phyloP scores from a whole-genome alignment of 352 stramenopile species.

The Pythium sukuiense region DNA sequence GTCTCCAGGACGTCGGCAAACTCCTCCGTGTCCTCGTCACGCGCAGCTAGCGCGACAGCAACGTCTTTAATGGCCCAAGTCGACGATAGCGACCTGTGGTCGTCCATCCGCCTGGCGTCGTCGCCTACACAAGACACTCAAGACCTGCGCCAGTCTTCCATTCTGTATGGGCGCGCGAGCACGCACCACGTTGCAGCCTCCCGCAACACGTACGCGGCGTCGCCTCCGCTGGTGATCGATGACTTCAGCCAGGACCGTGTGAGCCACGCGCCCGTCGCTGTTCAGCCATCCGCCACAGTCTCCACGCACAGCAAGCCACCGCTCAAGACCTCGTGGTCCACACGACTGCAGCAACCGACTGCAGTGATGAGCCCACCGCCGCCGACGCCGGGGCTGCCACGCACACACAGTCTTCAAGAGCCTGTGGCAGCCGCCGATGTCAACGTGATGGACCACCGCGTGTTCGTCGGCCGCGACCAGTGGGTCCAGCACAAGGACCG shows the following conservation, averaged over 20 bases:
- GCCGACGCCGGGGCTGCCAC: neutral
- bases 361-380: neutral
- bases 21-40: neutral
- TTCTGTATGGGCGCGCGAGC: slow-evolving; percentile 2
- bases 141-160: neutral
- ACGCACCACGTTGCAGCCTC: neutral
- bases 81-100: slow-evolving; percentile 21
- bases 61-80: neutral
- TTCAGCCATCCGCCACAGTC: neutral
- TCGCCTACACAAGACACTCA: neutral
- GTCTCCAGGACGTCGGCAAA: neutral
- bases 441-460: slow-evolving; percentile 47
- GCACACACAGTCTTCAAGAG: slow-evolving; percentile 4
- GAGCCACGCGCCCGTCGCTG: slow-evolving; percentile 4
- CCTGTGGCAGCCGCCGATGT: neutral
- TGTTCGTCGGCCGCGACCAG: slow-evolving; percentile 57
- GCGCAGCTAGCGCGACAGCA: neutral
- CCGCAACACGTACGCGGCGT: slow-evolving; percentile 7
- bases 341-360: neutral
- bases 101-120: slow-evolving; percentile 22
- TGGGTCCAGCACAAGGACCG: slow-evolving; percentile 55
- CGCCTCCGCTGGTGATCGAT: slow-evolving; percentile 18
- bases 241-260: slow-evolving; percentile 23
- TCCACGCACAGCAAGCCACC: neutral
- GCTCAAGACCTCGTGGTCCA: slow-evolving; percentile 6